Evolutionary conservation across 768 basidiomycete species (phyloP).

Genomic region (Podaxis pistillaris): DNA sequence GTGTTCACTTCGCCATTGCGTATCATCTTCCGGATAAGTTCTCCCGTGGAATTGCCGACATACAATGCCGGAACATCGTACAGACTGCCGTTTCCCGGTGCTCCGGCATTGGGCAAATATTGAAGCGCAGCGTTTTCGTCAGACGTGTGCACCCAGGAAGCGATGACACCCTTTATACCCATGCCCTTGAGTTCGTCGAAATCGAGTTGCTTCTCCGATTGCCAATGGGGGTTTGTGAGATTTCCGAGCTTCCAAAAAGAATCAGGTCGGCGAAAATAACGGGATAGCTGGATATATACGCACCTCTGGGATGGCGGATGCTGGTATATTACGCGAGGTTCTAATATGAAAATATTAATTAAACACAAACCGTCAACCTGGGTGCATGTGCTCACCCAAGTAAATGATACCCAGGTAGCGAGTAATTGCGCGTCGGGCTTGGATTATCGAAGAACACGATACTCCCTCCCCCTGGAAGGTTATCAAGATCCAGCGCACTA

Average conservation of each 20-base stretch:
- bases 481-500: slow-evolving; percentile 19
- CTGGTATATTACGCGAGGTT: slow-evolving; percentile 22
- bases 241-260: slow-evolving; percentile 23
- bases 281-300: background rate
- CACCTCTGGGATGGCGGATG: slow-evolving; percentile 24
- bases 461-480: slow-evolving; percentile 19
- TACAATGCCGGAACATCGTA: slow-evolving; percentile 28
- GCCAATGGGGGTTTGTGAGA: slow-evolving; percentile 30
- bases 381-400: slow-evolving; percentile 22
- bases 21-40: slow-evolving; percentile 24
- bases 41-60: slow-evolving; percentile 29
- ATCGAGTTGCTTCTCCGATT: slow-evolving; percentile 27
- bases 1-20: slow-evolving; percentile 18
- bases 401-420: slow-evolving; percentile 25
- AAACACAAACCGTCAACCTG: background rate
- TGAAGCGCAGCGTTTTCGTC: slow-evolving; percentile 28
- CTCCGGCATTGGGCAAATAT: slow-evolving; percentile 28
- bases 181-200: slow-evolving; percentile 20
- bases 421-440: slow-evolving; percentile 29
- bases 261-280: background rate
- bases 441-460: slow-evolving; percentile 32
- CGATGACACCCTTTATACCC: slow-evolving; percentile 25
- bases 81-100: slow-evolving; percentile 22
- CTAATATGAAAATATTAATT: slow-evolving; percentile 9
- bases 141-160: slow-evolving; percentile 28